phyloP scores from a whole-genome alignment of 371 early-diverging fungal genomes.

The Syncephalastrum monosporum region DNA sequence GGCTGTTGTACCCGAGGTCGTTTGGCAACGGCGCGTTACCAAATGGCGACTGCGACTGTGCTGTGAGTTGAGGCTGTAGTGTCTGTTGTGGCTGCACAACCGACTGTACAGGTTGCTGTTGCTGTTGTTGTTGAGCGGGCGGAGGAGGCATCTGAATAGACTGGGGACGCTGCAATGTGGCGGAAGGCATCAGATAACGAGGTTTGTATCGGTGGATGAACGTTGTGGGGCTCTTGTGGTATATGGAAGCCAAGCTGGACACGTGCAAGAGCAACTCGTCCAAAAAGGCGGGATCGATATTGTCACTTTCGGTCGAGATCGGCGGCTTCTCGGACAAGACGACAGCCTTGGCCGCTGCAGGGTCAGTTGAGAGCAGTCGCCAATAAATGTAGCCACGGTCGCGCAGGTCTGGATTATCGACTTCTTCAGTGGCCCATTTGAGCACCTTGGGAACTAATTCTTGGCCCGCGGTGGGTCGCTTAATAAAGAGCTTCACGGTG shows the following conservation, averaged over 20 bases:
- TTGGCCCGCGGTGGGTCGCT: constrained; percentile 86
- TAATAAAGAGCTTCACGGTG: constrained; percentile 92
- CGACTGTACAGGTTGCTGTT: constrained; percentile 12
- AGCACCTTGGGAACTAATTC: constrained; percentile 88
- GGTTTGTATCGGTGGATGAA: constrained; percentile 69
- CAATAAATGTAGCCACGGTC: constrained; percentile 98
- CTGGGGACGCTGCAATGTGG: constrained; percentile 38
- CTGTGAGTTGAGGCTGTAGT: constrained; percentile 6
- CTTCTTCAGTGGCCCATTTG: constrained; percentile 89
- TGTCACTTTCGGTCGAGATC: constrained; percentile 85
- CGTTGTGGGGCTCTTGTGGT: constrained; percentile 87
- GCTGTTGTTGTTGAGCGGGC: constrained; percentile 10
- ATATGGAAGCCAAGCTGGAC: constrained; percentile 87
- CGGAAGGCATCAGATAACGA: constrained; percentile 57
- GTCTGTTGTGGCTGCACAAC: constrained; percentile 9
- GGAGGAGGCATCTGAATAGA: constrained; percentile 8
- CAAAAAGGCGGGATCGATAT: constrained; percentile 75
- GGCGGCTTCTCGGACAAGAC: constrained; percentile 91
- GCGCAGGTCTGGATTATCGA: constrained; percentile 95
- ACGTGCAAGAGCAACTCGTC: constrained; percentile 90
- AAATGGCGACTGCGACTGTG: constrained; percentile 7
- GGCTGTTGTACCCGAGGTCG: constrained; percentile 21
- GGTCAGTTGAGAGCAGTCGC: constrained; percentile 92
- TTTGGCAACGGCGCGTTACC: constrained; percentile 12
- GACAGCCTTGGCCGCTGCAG: constrained; percentile 71